Base-by-base conservation (phyloP, 768 basidiomycete species). In the Neoboletus subvelutipes region DNA sequence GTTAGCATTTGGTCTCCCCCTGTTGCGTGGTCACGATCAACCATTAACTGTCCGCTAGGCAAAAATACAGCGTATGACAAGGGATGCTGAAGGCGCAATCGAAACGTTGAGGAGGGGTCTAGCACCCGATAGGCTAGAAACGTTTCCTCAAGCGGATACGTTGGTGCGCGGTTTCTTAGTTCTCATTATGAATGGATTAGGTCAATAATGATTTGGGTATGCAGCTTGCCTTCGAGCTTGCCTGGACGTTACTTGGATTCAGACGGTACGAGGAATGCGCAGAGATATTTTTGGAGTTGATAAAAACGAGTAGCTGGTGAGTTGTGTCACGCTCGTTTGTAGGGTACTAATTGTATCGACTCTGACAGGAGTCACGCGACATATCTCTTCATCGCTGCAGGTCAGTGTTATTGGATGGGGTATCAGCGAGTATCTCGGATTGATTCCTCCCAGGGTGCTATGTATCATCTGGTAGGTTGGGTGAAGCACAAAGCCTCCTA, bases 381-480 rank as follows among this genome's bases (percentile, higher is more conserved):
- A 11, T 92, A 92, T 68, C 84, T 84, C 60, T 90, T 86, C 67
- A 80, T 90, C 34, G 85, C 87, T 22, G 88, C 86, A n/a, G 87
- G 83, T 73, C 28, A 52, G 72, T 54, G 53, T n/a, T n/a, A 50
- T 57, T n/a, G 33, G 22, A 50, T 29, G 33, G 15, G 9, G 18
- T 5, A 37, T 52, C 15, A 34, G 6, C 34, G 40, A 34, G 20
- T 17, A 3, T 46, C 45, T 53, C 29, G 3, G 11, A 60, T 20
- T 47, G 39, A 63, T 17, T 10, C 41, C 8, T 34, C 37, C 6
- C 40, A 80, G 87, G 90, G 1, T 92, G 90, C 63, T 78, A 85
- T 61, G 65, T 87, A 47, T 82, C 84, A 0, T 60, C 84, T 10
- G 79, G 80, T 31, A 76, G 87, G 55, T 67, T 74, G n/a, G 73